These are phyloP conservation scores for Colletotrichum limetticola DNA, from an alignment of 2,329 filamentous ascomycete genomes.

Conservation along the genomic window DNA sequence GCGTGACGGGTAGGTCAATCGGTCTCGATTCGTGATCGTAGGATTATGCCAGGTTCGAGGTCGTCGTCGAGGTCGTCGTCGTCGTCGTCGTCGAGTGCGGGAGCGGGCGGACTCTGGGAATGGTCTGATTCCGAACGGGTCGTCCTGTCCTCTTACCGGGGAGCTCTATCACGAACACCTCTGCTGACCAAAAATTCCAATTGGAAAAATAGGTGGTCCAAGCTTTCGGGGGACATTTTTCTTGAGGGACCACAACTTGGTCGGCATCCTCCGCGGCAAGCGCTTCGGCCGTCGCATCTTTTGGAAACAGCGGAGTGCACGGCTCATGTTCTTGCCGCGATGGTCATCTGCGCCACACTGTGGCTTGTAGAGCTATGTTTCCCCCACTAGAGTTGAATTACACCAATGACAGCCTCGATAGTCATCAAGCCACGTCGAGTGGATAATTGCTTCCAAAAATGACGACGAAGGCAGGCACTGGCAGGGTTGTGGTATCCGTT, in stretches of 20 bases:
- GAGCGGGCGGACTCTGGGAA: not conserved
- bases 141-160: not conserved
- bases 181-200: constrained; percentile 16
- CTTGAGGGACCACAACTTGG: not conserved
- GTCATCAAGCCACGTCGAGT: not conserved
- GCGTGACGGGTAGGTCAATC: not conserved
- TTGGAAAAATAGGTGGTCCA: constrained; percentile 24
- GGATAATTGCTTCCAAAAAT: not conserved
- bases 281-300: too few species aligned
- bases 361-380: not conserved
- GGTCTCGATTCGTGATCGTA: not conserved
- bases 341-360: not conserved
- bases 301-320: not conserved
- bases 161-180: not conserved
- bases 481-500: not conserved
- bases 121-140: constrained; percentile 1
- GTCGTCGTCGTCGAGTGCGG: not conserved
- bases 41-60: not conserved
- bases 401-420: not conserved
- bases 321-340: not conserved
- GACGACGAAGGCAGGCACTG: not conserved
- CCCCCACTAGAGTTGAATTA: not conserved
- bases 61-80: not conserved
- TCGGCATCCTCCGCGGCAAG: not conserved
- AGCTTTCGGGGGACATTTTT: constrained; percentile 17